Evolutionary conservation across 2,329 filamentous ascomycete species (phyloP), one percentile per base, ranked within the genome.

Genomic region (Calonectria honghensis): DNA sequence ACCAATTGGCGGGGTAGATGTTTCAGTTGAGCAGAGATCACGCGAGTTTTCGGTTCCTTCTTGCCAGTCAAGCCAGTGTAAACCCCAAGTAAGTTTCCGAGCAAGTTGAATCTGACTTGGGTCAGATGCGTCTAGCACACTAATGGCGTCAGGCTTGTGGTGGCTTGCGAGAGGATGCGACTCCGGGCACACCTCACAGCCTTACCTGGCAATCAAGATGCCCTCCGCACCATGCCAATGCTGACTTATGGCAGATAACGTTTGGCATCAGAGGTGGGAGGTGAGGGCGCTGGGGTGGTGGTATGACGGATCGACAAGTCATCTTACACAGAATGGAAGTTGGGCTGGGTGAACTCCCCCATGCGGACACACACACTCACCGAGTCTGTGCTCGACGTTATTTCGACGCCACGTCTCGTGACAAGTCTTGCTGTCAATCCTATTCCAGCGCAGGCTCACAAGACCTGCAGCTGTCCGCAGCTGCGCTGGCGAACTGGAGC

Each of bases 281-380:
- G 10, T 11, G n/a, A 48, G 14, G 24, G 7, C 7, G 6, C 5
- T n/a, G 18, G 14, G 3, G 37, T 24, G 24, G 24, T 24, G 24
- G 24, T 24, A 63, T 41, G 57, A 41, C 24, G 41, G 57, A 63
- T 63, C 57, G 57, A 63, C 57, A 63, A 63, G 57, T 39, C 57
- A 63, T 63, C 57, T 63, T 41, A 63, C 57, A 63, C 35, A 63
- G 52, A 54, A 45, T 48, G 45, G 57, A 20, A 27, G 57, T n/a
- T 39, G 27, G 39, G n/a, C 35, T n/a, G 35, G 18, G n/a, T 18
- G 16, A 16, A 27, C 14, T 14, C 37, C 41, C 16, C 18, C 18
- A 9, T n/a, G 41, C 41, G 7, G 18, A 41, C 39, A 20, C 39
- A 7, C 6, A 18, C 32, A 35, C 32, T 2, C 32, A 48, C 41